Base-by-base conservation (phyloP, 192 early-diverging fungal genomes). In the Rhizoclosmatium sp. region DNA sequence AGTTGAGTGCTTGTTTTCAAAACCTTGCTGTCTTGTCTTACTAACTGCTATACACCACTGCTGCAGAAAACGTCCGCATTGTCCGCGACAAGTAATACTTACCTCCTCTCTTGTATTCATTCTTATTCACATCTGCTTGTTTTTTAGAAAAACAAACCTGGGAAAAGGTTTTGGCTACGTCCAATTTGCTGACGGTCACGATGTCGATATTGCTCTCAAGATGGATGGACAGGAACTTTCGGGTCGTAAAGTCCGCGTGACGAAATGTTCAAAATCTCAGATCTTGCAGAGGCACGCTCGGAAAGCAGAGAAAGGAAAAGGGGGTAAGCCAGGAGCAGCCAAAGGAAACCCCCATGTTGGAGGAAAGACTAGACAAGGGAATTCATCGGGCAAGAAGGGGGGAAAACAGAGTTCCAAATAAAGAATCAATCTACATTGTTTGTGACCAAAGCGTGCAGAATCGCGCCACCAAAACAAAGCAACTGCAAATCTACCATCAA, bases 131-230 rank as follows among this genome's bases (percentile, higher is more conserved):
- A 59, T 59, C 2, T 58, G 54, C 10, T 31, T 16, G 51, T 54
- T 7, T 47, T 21, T 2, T 0, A 77, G 83, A 47, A 80, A 79
- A 68, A 95, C 93, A 40, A 96, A 95, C 67, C 83, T 97, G 56
- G 97, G 97, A 49, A 98, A 98, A 80, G 97, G 97, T 2, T 93
- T 97, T 83, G 97, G 91, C 0, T 98, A 95, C 83, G 95, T 97
- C 49, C 94, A 96, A 82, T 97, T 96, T 80, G 76, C 81, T 76
- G 91, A 96, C 62, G 90, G 92, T 48, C 89, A 91, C 19, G 82
- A 91, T 9, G 93, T 98, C 12, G 80, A 86, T 16, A 81, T 96
- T 68, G 96, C 96, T 0, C 80, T 97, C 48, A 92, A 93, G 78
- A 83, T 96, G 46, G 94, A 90, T 60, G 72, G 72, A 7, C 90